These are phyloP conservation scores for Chaetomium cochliodes DNA, from an alignment of 495 filamentous ascomycete genomes.

Conservation along the genomic window DNA sequence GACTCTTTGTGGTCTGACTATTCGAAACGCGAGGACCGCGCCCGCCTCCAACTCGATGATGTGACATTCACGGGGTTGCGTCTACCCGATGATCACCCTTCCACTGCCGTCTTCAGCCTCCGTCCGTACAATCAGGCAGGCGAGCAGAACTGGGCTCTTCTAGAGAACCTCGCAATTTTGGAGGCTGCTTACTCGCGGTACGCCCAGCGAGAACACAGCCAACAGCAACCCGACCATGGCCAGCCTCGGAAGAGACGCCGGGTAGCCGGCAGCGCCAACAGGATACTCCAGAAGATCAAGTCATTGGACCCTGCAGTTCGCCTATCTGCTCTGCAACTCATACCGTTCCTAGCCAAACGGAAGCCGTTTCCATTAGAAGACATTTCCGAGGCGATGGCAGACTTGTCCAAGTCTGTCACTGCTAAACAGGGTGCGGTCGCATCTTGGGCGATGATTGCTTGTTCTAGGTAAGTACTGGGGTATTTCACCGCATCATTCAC, in stretches of 20 bases:
- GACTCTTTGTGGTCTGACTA: constrained; percentile 72
- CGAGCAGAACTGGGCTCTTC: constrained; percentile 55
- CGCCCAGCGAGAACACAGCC: constrained; percentile 28
- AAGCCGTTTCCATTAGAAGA: constrained; percentile 41
- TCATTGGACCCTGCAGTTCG: constrained; percentile 55
- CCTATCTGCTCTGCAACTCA: constrained; percentile 71
- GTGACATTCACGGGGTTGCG: constrained; percentile 53
- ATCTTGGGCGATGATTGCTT: constrained; percentile 59
- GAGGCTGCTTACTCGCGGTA: constrained; percentile 44
- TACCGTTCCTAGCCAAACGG: constrained; percentile 65
- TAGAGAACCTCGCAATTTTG: constrained; percentile 52
- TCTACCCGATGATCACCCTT: constrained; percentile 37
- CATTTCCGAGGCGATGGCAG: constrained; percentile 39
- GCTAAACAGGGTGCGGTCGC: constrained; percentile 41
- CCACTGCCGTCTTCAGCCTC: constrained; percentile 47
- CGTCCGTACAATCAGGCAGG: constrained; percentile 45
- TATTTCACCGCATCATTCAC: background rate
- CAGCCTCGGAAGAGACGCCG: constrained; percentile 64
- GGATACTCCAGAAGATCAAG: constrained; percentile 60
- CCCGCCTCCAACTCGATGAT: constrained; percentile 75
- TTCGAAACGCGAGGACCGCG: constrained; percentile 63
- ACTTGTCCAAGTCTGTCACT: constrained; percentile 37
- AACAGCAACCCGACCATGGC: constrained; percentile 34
- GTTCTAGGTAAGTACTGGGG: constrained; percentile 52
- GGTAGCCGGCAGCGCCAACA: constrained; percentile 55